Conservation (phyloP, 164 flowering plant genomes). For the Akebia trifoliata region DNA sequence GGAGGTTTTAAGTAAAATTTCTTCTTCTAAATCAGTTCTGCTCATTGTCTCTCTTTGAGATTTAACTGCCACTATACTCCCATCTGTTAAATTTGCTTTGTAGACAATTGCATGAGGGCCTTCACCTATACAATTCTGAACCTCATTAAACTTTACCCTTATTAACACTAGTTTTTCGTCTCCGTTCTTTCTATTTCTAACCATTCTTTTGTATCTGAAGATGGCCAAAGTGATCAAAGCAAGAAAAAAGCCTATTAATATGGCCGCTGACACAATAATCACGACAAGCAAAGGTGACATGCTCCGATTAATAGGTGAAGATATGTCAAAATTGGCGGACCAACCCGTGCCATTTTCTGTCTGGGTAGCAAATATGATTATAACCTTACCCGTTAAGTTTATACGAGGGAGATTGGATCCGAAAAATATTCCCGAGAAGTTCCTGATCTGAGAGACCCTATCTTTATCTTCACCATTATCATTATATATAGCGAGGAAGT, state of each 20-base stretch:
- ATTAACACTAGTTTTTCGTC: conserved; percentile 4
- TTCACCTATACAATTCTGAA: conserved; percentile 7
- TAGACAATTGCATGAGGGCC: conserved; percentile 14
- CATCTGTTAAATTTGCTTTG: conserved; percentile 8
- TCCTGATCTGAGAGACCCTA: conserved; percentile 2
- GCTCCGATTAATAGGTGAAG: conserved; percentile 5
- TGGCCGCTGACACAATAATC: neutral
- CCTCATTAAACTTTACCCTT: neutral
- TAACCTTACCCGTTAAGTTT: conserved; percentile 16
- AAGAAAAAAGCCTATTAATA: conserved; percentile 5
- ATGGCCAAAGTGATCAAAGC: conserved; percentile 5
- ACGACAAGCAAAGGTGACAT: conserved; percentile 2
- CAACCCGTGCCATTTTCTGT: conserved; percentile 19
- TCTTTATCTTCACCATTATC: neutral
- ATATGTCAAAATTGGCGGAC: conserved; percentile 16
- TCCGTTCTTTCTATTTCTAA: neutral
- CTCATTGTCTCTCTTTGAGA: conserved; percentile 4
- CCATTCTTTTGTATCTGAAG: neutral
- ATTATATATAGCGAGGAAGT: conserved; percentile 12
- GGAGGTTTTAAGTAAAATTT: conserved; percentile 13
- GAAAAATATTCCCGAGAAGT: conserved; percentile 13
- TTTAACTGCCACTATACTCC: conserved; percentile 9
- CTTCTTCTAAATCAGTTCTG: conserved; percentile 12
- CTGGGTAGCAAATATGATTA: too few relatives aligned
- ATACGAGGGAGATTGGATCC: conserved; percentile 13